A percentile compares a stretch with the other conserved stretches of the same genome.
Conservation (phyloP, 1,139 yeast species). For the Debaryomyces sp. region DNA sequence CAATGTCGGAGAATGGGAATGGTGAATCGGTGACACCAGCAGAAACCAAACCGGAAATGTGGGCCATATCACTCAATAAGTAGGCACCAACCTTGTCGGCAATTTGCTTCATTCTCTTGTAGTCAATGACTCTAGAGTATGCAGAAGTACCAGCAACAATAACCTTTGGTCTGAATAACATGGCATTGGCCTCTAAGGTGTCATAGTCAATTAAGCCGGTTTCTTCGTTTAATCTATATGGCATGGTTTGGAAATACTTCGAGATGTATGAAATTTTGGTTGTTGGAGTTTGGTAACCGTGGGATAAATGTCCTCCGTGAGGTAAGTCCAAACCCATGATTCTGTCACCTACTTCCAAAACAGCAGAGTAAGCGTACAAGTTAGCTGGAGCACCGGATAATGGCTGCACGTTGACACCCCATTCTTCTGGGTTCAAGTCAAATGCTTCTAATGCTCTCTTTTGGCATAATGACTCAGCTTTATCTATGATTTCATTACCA, state of each 20-base stretch:
- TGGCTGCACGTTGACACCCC: slow-evolving; percentile 98
- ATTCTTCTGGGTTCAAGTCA: slow-evolving; percentile 68
- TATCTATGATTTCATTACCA: slow-evolving; percentile 92
- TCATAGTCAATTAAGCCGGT: slow-evolving; percentile 95
- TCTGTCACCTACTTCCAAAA: slow-evolving; percentile 88
- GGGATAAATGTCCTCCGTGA: slow-evolving; percentile 96
- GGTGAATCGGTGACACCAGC: slow-evolving; percentile 94
- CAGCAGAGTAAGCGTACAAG: slow-evolving; percentile 89
- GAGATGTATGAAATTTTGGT: slow-evolving; percentile 89
- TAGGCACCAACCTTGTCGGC: slow-evolving; percentile 95
- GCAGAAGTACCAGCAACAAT: slow-evolving; percentile 98
- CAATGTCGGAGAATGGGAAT: slow-evolving; percentile 92
- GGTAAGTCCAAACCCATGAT: slow-evolving; percentile 96
- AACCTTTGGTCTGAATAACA: slow-evolving; percentile 88
- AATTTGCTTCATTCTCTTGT: slow-evolving; percentile 83
- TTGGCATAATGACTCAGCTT: slow-evolving; percentile 88
- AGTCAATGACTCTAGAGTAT: slow-evolving; percentile 88
- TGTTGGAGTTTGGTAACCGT: slow-evolving; percentile 90
- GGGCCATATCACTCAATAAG: slow-evolving; percentile 94
- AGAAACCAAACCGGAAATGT: slow-evolving; percentile 90
- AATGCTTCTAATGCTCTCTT: slow-evolving; percentile 89
- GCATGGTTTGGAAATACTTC: slow-evolving; percentile 96
- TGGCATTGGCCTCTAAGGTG: slow-evolving; percentile 79
- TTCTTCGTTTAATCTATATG: slow-evolving; percentile 80
- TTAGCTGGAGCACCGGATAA: slow-evolving; percentile 97